These are phyloP conservation scores for Solanum hybrid DNA, from an alignment of 305 asterid species.

Conservation along the genomic window DNA sequence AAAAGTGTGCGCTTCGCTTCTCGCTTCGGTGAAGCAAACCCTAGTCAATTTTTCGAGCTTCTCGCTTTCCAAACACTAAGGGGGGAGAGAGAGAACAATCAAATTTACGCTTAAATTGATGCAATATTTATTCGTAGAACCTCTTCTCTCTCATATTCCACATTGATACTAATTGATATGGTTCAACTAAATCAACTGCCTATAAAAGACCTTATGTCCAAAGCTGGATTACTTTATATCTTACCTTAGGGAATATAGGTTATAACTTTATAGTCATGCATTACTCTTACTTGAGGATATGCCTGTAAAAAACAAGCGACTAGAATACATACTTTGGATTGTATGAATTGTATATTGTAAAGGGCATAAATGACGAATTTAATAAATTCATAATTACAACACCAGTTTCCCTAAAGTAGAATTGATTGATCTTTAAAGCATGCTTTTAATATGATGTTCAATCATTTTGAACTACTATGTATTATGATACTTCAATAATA, in stretches of 20 bases:
- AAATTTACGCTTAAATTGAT: not conserved
- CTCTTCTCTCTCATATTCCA: not conserved
- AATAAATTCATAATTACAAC: not conserved
- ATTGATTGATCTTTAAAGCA: not conserved
- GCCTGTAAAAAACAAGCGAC: not conserved
- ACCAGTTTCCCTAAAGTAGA: not conserved
- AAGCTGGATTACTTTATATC: not conserved
- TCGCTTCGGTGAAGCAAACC: not conserved
- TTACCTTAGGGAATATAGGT: not conserved
- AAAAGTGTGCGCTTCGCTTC: not conserved
- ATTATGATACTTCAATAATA: not conserved
- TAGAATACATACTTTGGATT: not conserved
- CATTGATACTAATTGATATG: not conserved
- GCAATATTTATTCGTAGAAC: not conserved
- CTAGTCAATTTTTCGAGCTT: not conserved
- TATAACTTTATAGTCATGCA: not conserved
- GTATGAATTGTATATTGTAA: not conserved
- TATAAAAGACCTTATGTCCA: not conserved
- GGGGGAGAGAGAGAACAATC: not conserved
- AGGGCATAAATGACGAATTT: not conserved
- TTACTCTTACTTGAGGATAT: not conserved
- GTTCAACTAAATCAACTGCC: not conserved
- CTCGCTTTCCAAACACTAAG: not conserved
- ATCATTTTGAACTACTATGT: not conserved
- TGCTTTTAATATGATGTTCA: not conserved